Evolutionary conservation across 768 basidiomycete species (phyloP).

Genomic region (Mycena maculata): DNA sequence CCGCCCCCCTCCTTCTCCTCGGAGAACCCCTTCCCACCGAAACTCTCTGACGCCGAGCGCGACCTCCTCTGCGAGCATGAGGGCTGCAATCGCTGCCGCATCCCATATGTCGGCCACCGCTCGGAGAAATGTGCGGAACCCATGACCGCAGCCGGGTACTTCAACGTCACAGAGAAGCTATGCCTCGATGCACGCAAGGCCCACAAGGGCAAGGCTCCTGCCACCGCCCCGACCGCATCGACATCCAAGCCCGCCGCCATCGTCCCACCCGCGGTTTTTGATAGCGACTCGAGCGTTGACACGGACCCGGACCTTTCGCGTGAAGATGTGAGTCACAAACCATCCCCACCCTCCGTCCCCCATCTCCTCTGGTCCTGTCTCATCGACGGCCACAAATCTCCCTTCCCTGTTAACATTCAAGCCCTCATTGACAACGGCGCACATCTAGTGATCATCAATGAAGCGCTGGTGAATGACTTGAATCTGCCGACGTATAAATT

Average conservation of each 20-base stretch:
- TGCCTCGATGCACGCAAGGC: background rate
- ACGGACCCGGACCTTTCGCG: background rate
- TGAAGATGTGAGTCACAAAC: background rate
- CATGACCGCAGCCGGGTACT: background rate
- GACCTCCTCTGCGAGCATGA: background rate
- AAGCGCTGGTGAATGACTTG: background rate
- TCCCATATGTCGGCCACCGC: background rate
- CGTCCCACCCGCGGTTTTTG: background rate
- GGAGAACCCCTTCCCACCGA: background rate
- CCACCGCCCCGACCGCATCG: background rate
- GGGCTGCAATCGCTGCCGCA: background rate
- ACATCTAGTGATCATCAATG: slow-evolving; percentile 7
- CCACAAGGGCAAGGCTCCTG: background rate
- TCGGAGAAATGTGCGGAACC: background rate
- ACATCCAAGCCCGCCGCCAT: background rate
- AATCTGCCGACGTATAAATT: background rate
- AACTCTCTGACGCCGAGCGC: background rate
- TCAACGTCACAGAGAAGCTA: background rate
- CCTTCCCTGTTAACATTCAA: background rate
- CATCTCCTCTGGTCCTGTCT: slow-evolving; percentile 22
- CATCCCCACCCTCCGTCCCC: background rate
- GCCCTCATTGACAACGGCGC: slow-evolving; percentile 23
- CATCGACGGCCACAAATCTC: background rate
- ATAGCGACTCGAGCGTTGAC: background rate
- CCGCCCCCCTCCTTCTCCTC: background rate